These are phyloP conservation scores for Claviceps purpurea DNA, from an alignment of 2,329 filamentous ascomycete species.

Conservation along the genomic window DNA sequence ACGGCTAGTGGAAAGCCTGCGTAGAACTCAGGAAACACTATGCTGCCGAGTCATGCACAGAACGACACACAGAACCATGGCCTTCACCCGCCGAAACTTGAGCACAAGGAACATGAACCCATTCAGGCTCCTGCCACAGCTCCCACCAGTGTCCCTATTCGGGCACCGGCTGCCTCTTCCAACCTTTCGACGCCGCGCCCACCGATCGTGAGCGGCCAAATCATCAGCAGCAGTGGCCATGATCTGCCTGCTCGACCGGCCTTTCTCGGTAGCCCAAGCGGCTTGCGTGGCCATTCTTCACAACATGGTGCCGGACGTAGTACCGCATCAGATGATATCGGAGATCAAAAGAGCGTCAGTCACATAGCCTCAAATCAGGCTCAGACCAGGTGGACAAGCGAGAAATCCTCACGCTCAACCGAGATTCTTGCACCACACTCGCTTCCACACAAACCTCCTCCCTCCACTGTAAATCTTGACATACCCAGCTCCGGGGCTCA, in stretches of 20 bases:
- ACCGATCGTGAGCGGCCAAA: background rate
- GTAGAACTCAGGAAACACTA: conserved; percentile 8
- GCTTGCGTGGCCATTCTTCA: background rate
- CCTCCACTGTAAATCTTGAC: background rate
- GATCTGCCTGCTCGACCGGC: background rate
- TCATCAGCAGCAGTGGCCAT: background rate
- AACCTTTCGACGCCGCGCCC: background rate
- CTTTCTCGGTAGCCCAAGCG: background rate
- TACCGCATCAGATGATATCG: background rate
- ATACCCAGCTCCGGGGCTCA: background rate
- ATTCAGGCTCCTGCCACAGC: background rate
- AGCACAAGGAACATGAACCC: background rate
- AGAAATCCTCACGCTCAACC: background rate
- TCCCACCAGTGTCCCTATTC: background rate
- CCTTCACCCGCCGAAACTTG: background rate
- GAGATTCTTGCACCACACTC: background rate
- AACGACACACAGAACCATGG: background rate
- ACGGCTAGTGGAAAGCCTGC: conserved; percentile 8
- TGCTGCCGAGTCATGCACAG: background rate
- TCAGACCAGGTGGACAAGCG: background rate
- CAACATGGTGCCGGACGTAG: background rate
- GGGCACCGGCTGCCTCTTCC: background rate
- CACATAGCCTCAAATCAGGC: background rate
- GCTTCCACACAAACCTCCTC: background rate
- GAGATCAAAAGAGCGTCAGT: background rate